Evolutionary conservation across 192 early-diverging fungal species (phyloP), one percentile per base, ranked within the genome.

Genomic region (Haplosporangium gracile): DNA sequence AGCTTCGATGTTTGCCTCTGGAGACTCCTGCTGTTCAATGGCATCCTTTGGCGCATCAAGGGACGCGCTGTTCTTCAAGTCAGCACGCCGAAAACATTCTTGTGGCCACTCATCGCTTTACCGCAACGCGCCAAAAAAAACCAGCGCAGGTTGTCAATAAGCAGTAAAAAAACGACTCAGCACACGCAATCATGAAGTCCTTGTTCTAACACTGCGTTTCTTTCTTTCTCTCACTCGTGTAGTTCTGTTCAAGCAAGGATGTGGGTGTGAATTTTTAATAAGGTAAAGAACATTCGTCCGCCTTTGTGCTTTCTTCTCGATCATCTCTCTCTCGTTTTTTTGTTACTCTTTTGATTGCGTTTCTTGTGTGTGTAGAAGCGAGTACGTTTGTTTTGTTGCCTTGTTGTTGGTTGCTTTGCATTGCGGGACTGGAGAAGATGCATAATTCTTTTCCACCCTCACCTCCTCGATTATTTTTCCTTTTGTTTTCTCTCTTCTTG

Each of bases 231-330:
- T n/a, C 74, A 4, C 11, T 60, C 40, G 10, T 24, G 2, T 49
- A 84, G 82, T 84, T 29, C 42, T 84, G 24, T 79, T 79, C 77
- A 84, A 84, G 77, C 40, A 84, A 51, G 82, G 82, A 76, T 84
- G 82, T 29, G 82, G 82, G 36, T 73, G 70, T 18, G 77, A 75
- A 15, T 79, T 84, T 39, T 70, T 84, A 68, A 75, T 84, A 69
- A 79, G 74, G 82, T 84, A 84, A 83, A 22, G 4, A 24, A 16
- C 5, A 29, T 2, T n/a, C 43, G 9, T 26, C 42, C 9, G 40
- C 18, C 4, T 51, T 77, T 6, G 39, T 42, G 10, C 68, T 53
- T 32, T 70, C 10, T 18, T 34, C 20, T 1, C 47, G 0, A 2
- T 5, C 5, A 43, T 43, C 42, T 18, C 16, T 49, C 4, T 49